Evolutionary conservation across 208 protist genomes (phyloP).

Genomic region (Acanthamoeba polyphaga): DNA sequence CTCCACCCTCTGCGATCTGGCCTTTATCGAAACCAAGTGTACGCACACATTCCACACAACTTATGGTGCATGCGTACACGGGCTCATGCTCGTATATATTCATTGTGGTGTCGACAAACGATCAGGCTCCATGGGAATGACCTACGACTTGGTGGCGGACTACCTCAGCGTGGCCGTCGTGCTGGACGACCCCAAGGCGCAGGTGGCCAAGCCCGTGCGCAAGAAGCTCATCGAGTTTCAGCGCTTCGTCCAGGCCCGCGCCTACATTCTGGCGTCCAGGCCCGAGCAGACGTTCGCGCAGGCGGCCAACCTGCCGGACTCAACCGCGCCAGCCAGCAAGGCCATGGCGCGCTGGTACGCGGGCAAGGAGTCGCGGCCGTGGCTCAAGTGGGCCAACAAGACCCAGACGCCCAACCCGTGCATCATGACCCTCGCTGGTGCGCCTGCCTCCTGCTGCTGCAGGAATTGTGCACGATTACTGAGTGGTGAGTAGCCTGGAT

Average conservation of each 20-base stretch:
- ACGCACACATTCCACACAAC: too few species aligned
- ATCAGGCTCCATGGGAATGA: conserved; percentile 75
- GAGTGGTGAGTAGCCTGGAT: not conserved
- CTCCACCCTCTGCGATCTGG: conserved; percentile 71
- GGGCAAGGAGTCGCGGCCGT: conserved; percentile 74
- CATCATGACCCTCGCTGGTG: conserved; percentile 79
- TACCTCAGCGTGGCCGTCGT: conserved; percentile 59
- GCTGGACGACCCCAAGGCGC: not conserved
- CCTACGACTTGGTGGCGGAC: conserved; percentile 82
- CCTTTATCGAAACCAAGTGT: conserved; percentile 83
- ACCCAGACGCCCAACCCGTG: conserved; percentile 74
- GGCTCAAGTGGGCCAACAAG: conserved; percentile 84
- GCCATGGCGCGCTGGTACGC: conserved; percentile 71
- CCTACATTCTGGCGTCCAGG: conserved; percentile 56
- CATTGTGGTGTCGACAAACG: not conserved
- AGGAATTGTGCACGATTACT: not conserved
- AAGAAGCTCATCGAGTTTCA: conserved; percentile 66
- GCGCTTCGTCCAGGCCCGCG: conserved; percentile 72
- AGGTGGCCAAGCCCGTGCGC: not conserved
- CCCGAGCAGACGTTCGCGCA: conserved; percentile 83
- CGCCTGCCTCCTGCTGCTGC: not conserved
- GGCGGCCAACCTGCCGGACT: conserved; percentile 84
- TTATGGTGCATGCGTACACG: too few species aligned
- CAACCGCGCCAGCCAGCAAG: conserved; percentile 24
- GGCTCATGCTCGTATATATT: too few species aligned